phyloP scores from a whole-genome alignment of 768 basidiomycete species.

The Termitomyces sp. region DNA sequence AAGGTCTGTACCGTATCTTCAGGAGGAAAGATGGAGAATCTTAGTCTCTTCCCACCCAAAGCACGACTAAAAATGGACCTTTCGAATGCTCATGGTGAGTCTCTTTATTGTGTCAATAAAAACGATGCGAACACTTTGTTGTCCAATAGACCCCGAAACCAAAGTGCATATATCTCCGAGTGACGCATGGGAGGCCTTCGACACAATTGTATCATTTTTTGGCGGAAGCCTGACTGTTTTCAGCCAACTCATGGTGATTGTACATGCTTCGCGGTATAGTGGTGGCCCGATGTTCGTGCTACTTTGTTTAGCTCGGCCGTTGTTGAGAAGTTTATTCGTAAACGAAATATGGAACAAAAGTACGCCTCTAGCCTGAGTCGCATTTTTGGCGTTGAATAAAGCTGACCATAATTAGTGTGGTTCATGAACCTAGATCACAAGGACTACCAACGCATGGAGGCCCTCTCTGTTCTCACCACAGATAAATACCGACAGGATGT shows the following conservation, averaged over 20 bases:
- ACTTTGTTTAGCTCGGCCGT: slow-evolving; percentile 29
- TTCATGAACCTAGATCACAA: slow-evolving; percentile 27
- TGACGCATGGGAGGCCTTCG: slow-evolving; percentile 25
- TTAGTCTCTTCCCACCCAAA: neutral
- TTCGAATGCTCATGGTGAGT: slow-evolving; percentile 19
- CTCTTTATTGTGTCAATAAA: neutral
- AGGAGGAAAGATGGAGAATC: neutral
- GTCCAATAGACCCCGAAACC: slow-evolving; percentile 18
- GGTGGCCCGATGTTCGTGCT: slow-evolving; percentile 32
- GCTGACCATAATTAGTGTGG: slow-evolving; percentile 17
- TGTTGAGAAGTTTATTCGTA: slow-evolving; percentile 16
- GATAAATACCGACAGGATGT: slow-evolving; percentile 32
- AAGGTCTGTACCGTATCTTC: slow-evolving; percentile 14
- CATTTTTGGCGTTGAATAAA: neutral
- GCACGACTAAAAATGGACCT: slow-evolving; percentile 21
- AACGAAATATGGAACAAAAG: slow-evolving; percentile 27
- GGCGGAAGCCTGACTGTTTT: slow-evolving; percentile 16
- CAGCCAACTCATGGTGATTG: slow-evolving; percentile 29
- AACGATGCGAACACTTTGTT: no score
- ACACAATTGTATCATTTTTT: slow-evolving; percentile 18
- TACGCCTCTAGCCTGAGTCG: slow-evolving; percentile 7
- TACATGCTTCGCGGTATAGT: slow-evolving; percentile 23
- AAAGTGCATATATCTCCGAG: slow-evolving; percentile 14
- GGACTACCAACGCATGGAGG: slow-evolving; percentile 26
- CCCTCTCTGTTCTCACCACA: slow-evolving; percentile 25